These are phyloP conservation scores for Nicotiana sylvestris DNA, from an alignment of 257 asterid genomes.

Conservation along the genomic window DNA sequence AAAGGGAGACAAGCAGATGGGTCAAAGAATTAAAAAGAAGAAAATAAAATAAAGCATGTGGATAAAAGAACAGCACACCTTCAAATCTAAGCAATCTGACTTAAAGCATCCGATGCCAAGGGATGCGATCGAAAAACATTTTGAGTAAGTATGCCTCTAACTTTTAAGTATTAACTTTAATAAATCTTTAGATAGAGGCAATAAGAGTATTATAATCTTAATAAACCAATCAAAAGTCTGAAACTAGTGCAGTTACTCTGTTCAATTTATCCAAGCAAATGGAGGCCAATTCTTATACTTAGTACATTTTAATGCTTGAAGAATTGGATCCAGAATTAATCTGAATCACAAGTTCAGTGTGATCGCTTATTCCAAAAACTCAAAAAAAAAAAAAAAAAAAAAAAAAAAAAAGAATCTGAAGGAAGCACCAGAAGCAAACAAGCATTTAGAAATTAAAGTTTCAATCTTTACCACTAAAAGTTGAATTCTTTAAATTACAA, in stretches of 20 bases:
- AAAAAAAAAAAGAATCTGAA: not conserved
- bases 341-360: not conserved
- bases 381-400: too few species aligned
- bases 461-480: not conserved
- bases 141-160: constrained; percentile 29
- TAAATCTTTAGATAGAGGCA: not conserved
- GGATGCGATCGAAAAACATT: constrained; percentile 20
- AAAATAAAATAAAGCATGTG: constrained; percentile 34
- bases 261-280: not conserved
- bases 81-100: constrained; percentile 31
- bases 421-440: not conserved
- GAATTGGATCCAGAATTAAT: not conserved
- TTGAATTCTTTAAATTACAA: not conserved
- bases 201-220: not conserved
- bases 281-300: not conserved
- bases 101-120: constrained; percentile 21
- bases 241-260: not conserved
- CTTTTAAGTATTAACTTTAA: constrained; percentile 1
- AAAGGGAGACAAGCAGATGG: constrained; percentile 21
- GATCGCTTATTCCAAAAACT: not conserved
- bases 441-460: not conserved
- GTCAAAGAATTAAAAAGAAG: constrained; percentile 15
- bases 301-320: not conserved
- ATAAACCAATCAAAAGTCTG: not conserved
- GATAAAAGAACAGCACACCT: constrained; percentile 34